These are phyloP conservation scores for Phytophthora macrochlamydospora DNA, from an alignment of 352 stramenopile genomes.

Conservation along the genomic window DNA sequence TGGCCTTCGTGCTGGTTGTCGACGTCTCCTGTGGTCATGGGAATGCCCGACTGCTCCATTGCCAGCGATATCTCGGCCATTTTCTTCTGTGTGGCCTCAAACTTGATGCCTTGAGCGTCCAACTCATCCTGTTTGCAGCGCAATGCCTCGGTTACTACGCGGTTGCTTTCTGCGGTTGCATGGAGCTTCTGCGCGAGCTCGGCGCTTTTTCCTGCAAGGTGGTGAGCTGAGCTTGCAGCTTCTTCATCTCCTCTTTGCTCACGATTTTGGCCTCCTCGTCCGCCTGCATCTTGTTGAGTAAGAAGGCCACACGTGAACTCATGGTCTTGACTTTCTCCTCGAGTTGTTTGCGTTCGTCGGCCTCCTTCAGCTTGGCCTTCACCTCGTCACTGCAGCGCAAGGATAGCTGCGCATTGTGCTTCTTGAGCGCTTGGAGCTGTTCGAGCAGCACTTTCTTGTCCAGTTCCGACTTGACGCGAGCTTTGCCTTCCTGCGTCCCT, in stretches of 20 bases:
- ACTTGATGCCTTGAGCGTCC: slow-evolving; percentile 82
- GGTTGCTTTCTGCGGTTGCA: slow-evolving; percentile 91
- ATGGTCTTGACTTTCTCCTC: slow-evolving; percentile 95
- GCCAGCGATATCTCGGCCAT: slow-evolving; percentile 58
- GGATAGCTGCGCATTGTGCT: slow-evolving; percentile 94
- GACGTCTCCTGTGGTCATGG: slow-evolving; percentile 26
- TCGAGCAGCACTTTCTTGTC: slow-evolving; percentile 95
- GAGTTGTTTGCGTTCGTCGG: slow-evolving; percentile 91
- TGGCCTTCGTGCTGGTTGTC: slow-evolving; percentile 28
- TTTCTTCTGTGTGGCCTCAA: slow-evolving; percentile 83
- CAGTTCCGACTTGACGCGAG: slow-evolving; percentile 92
- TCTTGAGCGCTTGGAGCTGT: slow-evolving; percentile 95
- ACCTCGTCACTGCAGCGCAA: slow-evolving; percentile 93
- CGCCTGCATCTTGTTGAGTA: slow-evolving; percentile 97
- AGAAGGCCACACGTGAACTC: slow-evolving; percentile 91
- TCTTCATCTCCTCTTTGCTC: slow-evolving; percentile 94
- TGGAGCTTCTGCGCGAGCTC: slow-evolving; percentile 91
- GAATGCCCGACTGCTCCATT: slow-evolving; percentile 58
- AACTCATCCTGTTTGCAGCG: slow-evolving; percentile 90
- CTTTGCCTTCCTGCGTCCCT: slow-evolving; percentile 92
- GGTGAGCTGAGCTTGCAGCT: slow-evolving; percentile 92
- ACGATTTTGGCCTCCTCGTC: slow-evolving; percentile 95
- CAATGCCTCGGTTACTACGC: slow-evolving; percentile 92
- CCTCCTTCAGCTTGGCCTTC: slow-evolving; percentile 92
- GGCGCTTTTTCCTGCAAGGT: slow-evolving; percentile 86